These are phyloP conservation scores for Lupinus albus DNA, from an alignment of 306 rosid genomes.

Conservation along the genomic window DNA sequence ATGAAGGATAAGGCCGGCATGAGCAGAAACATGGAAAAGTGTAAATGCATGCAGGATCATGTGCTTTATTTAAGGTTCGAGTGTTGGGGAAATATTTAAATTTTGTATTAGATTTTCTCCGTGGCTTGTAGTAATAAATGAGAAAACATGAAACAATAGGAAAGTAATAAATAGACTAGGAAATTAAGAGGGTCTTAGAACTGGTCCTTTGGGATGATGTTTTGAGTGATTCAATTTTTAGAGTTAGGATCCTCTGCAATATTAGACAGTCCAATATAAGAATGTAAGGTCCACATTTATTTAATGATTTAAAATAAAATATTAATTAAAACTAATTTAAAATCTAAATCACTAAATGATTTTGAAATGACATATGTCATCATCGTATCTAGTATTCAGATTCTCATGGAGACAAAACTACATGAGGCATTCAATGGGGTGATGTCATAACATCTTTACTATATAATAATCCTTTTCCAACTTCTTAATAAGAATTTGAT, in stretches of 20 bases:
- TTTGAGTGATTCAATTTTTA: slow-evolving; percentile 32
- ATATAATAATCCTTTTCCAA: neutral
- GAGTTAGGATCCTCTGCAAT: too few species aligned
- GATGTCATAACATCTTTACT: slow-evolving; percentile 14
- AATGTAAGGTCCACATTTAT: too few species aligned
- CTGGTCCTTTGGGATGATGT: slow-evolving; percentile 53
- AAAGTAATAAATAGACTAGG: too few species aligned
- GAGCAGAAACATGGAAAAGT: slow-evolving; percentile 53
- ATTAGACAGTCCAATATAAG: too few species aligned
- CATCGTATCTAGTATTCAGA: too few species aligned
- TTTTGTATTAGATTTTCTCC: too few species aligned
- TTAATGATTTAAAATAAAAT: too few species aligned
- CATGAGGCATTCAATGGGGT: slow-evolving; percentile 33
- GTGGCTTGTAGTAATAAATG: slow-evolving; percentile 45
- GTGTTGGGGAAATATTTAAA: too few species aligned
- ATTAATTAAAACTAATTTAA: too few species aligned
- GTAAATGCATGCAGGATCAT: slow-evolving; percentile 62
- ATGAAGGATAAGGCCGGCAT: slow-evolving; percentile 34
- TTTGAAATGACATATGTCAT: too few species aligned
- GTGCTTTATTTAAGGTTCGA: slow-evolving; percentile 46
- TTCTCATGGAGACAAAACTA: slow-evolving; percentile 31
- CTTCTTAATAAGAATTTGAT: neutral
- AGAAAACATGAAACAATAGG: slow-evolving; percentile 45
- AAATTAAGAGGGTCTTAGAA: slow-evolving; percentile 37
- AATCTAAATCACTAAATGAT: too few species aligned